Evolutionary conservation across 768 basidiomycete species (phyloP), one percentile per base, ranked within the genome.

Genomic region (Leucogyrophana mollusca): DNA sequence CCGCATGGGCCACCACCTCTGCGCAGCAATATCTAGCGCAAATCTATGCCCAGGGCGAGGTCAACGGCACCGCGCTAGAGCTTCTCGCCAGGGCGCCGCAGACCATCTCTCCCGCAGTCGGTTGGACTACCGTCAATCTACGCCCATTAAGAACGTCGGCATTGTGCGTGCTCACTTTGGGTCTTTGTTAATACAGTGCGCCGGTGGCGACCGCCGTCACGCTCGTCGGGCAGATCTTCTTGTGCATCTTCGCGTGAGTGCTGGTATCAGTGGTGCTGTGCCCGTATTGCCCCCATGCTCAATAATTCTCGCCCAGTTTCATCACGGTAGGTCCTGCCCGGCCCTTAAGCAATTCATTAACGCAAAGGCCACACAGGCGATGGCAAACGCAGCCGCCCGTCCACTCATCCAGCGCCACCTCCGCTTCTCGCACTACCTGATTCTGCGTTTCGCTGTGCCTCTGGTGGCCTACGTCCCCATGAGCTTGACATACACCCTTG

Each of bases 191-290:
- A 30, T 14, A 10, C n/a, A 59, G 56, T 11, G 51, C 63, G 2
- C 58, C 67, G 1, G 67, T 73, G 4, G 71, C 73, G 0, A 61
- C 62, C 10, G 74, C 73, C 3, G 65, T 74, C 38, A 70, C 68
- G 2, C 66, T 76, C 6, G 75, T 77, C 46, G 75, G 67, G 6
- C 58, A 63, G 41, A 69, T 69, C 27, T 71, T 63, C 50, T 35
- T 63, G 24, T 51, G 49, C 36, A 60, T 63, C 25, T 63, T 63
- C 35, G 36, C 56, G 60, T 62, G 36, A 47, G 60, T 62, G 3
- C 16, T 13, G 21, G 10, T 25, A n/a, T 10, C 17, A 16, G 3
- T 13, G 20, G 21, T 20, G 23, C 4, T 20, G 20, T 33, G 32
- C 8, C 51, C 16, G 47, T 46, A 32, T 4, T 40, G 47, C 43